These are phyloP conservation scores for Botryobasidium botryosum DNA, from an alignment of 768 basidiomycete genomes.

Conservation along the genomic window DNA sequence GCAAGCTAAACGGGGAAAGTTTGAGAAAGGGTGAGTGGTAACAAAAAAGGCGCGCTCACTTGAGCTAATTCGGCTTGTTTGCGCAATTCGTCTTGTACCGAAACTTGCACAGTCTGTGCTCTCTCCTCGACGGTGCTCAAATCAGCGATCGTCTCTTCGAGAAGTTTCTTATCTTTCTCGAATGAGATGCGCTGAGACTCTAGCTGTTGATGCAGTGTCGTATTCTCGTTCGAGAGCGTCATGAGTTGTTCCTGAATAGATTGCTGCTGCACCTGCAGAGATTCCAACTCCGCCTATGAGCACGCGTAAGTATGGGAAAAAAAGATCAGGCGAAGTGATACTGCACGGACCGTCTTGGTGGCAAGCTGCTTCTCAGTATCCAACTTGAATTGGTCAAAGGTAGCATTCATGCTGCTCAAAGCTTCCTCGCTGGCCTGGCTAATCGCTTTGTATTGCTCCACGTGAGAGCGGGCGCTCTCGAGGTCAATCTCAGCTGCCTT, in stretches of 20 bases:
- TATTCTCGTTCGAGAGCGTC: conserved; percentile 29
- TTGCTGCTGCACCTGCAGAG: conserved; percentile 45
- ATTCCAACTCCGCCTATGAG: conserved; percentile 41
- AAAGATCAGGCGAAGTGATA: neutral
- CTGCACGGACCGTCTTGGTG: conserved; percentile 43
- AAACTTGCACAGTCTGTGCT: conserved; percentile 42
- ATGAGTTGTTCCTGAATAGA: conserved; percentile 36
- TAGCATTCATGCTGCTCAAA: conserved; percentile 45
- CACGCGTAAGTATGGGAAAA: neutral
- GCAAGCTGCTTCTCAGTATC: conserved; percentile 53
- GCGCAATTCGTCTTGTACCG: conserved; percentile 34
- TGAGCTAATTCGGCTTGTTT: conserved; percentile 51
- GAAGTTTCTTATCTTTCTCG: conserved; percentile 59
- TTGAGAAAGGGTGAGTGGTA: neutral
- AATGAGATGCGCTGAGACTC: conserved; percentile 56
- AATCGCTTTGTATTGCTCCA: conserved; percentile 75
- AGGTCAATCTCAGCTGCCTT: conserved; percentile 69
- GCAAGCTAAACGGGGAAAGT: no score
- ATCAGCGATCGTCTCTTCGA: conserved; percentile 71
- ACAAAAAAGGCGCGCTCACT: conserved; percentile 22
- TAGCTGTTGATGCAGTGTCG: conserved; percentile 43
- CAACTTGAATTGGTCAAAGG: conserved; percentile 65
- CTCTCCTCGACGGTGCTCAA: conserved; percentile 57
- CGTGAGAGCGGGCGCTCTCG: conserved; percentile 47
- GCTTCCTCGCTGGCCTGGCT: conserved; percentile 69